These are phyloP conservation scores for Phytophthora citrophthora DNA, from an alignment of 352 stramenopile species.

Conservation along the genomic window DNA sequence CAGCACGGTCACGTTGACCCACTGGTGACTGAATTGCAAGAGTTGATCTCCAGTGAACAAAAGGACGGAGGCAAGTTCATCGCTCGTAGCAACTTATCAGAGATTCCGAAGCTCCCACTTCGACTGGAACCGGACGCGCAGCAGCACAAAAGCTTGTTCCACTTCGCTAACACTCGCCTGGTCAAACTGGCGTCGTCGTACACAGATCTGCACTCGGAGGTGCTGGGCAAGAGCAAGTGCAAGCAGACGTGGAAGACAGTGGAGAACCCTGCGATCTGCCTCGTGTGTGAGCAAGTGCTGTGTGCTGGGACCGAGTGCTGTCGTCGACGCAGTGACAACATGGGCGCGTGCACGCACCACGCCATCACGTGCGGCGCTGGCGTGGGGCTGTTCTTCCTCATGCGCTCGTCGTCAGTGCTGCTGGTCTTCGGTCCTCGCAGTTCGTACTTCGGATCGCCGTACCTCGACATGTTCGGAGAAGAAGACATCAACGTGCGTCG, in stretches of 20 bases:
- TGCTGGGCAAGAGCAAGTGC: conserved; percentile 75
- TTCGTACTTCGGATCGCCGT: conserved; percentile 87
- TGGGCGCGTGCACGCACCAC: conserved; percentile 81
- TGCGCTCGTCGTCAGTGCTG: conserved; percentile 79
- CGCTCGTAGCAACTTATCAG: conserved; percentile 51
- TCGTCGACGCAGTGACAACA: conserved; percentile 62
- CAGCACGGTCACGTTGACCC: conserved; percentile 57
- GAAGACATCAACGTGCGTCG: conserved; percentile 86
- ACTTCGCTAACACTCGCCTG: conserved; percentile 72
- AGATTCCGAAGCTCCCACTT: conserved; percentile 64
- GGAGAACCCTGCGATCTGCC: conserved; percentile 82
- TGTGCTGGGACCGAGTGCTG: conserved; percentile 87
- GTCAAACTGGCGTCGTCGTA: conserved; percentile 71
- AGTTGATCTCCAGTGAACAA: conserved; percentile 14
- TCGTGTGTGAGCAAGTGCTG: conserved; percentile 78
- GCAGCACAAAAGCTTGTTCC: conserved; percentile 40
- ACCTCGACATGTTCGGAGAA: conserved; percentile 90
- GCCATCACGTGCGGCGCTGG: conserved; percentile 75
- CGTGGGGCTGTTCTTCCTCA: conserved; percentile 84
- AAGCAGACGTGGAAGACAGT: conserved; percentile 73
- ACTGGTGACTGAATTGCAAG: conserved; percentile 49
- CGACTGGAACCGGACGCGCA: conserved; percentile 49
- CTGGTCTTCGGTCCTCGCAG: conserved; percentile 74
- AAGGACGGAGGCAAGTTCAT: conserved; percentile 24
- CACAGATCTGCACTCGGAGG: conserved; percentile 79